Conservation (phyloP, 2,329 filamentous ascomycete species). For the Coniochaeta pulveracea region DNA sequence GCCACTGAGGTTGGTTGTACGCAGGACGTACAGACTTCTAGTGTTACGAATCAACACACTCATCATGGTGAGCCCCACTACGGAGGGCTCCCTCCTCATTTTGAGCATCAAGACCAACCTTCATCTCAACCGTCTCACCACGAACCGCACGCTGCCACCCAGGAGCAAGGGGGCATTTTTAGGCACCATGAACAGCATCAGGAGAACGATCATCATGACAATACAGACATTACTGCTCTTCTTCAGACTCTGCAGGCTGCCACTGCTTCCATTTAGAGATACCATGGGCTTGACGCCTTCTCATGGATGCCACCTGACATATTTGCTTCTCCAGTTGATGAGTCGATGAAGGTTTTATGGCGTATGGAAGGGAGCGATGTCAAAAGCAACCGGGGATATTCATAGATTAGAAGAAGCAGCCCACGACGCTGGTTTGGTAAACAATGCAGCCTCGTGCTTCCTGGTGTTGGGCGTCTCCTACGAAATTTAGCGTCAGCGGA, state of each 20-base stretch:
- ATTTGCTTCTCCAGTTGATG: neutral
- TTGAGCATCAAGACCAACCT: constrained; percentile 2
- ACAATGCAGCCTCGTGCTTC: no score
- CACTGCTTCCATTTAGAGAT: neutral
- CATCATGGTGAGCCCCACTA: neutral
- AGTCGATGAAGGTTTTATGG: neutral
- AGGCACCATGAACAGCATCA: constrained; percentile 1
- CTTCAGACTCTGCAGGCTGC: constrained; percentile 6
- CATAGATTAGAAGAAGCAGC: no score
- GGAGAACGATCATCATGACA: neutral
- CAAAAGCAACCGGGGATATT: no score
- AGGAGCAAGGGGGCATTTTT: no score
- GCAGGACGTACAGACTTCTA: neutral
- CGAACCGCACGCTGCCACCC: constrained; percentile 2
- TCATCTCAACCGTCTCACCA: constrained; percentile 8
- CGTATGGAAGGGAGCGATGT: no score
- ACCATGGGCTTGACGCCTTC: neutral
- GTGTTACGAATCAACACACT: neutral
- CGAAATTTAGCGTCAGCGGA: no score
- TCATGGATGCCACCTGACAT: neutral
- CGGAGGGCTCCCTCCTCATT: neutral
- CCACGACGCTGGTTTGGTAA: neutral
- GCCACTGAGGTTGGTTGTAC: neutral
- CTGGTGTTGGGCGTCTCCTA: no score
- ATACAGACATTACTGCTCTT: constrained; percentile 3